Evolutionary conservation across 345 rosid genomes (phyloP).

Genomic region (Chamaenerion angustifolium): DNA sequence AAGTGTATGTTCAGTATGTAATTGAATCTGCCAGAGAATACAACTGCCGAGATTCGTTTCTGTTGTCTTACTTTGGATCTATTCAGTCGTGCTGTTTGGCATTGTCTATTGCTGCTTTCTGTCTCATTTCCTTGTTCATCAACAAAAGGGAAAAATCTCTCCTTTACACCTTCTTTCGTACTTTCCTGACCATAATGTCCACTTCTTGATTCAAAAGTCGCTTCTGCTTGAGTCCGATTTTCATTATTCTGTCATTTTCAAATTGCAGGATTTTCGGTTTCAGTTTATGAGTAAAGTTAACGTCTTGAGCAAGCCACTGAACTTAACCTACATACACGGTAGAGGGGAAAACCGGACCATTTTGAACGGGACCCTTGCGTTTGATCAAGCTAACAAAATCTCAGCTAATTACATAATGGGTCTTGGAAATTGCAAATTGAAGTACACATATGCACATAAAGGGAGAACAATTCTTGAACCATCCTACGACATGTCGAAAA

Average conservation of each 20-base stretch:
- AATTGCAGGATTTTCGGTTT: conserved; percentile 64
- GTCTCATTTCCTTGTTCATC: no score
- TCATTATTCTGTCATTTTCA: background rate
- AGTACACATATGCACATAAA: conserved; percentile 57
- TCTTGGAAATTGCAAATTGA: conserved; percentile 63
- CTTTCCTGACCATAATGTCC: no score
- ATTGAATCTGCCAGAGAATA: no score
- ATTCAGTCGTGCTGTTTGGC: no score
- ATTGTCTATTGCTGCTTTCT: no score
- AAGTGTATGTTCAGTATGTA: no score
- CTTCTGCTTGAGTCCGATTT: background rate
- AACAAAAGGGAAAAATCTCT: no score
- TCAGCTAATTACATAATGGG: conserved; percentile 69
- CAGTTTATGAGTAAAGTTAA: conserved; percentile 79
- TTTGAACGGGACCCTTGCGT: conserved; percentile 41
- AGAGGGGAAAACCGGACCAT: conserved; percentile 48
- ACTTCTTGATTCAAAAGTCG: no score
- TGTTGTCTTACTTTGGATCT: no score
- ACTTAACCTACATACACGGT: conserved; percentile 65
- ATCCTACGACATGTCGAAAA: conserved; percentile 53
- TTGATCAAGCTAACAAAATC: conserved; percentile 64
- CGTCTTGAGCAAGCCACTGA: conserved; percentile 68
- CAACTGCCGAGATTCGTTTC: no score
- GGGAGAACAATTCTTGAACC: conserved; percentile 66
- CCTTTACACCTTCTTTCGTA: no score